phyloP scores from a whole-genome alignment of 352 stramenopile genomes.

The Thalassiosira mediterranea region DNA sequence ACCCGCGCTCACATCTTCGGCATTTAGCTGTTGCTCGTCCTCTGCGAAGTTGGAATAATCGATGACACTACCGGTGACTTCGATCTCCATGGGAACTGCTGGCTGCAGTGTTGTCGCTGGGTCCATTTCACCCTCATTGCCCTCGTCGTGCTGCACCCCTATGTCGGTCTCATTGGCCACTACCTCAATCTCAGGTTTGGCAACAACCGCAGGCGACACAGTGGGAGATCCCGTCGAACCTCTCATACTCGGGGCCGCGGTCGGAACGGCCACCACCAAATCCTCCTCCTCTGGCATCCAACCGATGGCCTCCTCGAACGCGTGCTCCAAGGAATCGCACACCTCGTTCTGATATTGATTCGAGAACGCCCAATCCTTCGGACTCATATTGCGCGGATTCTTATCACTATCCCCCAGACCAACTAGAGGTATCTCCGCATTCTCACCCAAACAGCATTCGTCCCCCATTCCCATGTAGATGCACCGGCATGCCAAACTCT shows the following conservation, averaged over 20 bases:
- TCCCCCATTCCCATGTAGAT: background rate
- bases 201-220: too few species aligned
- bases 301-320: too few species aligned
- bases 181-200: too few species aligned
- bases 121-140: background rate
- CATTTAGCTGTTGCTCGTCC: background rate
- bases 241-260: too few species aligned
- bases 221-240: too few species aligned
- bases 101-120: background rate
- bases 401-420: constrained; percentile 9
- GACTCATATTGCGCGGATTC: background rate
- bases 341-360: background rate
- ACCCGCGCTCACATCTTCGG: background rate
- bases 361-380: too few species aligned
- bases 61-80: background rate
- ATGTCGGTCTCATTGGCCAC: too few species aligned
- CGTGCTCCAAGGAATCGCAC: background rate
- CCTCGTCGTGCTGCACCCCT: background rate
- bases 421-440: constrained; percentile 10
- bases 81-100: background rate
- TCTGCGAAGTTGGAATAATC: background rate
- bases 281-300: too few species aligned
- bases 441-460: constrained; percentile 15
- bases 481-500: background rate
- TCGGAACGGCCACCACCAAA: too few species aligned